A percentile compares a stretch with the other conserved stretches of the same genome.
phyloP scores from a whole-genome alignment of 495 filamentous ascomycete genomes.

The Tetracladium setigerum region DNA sequence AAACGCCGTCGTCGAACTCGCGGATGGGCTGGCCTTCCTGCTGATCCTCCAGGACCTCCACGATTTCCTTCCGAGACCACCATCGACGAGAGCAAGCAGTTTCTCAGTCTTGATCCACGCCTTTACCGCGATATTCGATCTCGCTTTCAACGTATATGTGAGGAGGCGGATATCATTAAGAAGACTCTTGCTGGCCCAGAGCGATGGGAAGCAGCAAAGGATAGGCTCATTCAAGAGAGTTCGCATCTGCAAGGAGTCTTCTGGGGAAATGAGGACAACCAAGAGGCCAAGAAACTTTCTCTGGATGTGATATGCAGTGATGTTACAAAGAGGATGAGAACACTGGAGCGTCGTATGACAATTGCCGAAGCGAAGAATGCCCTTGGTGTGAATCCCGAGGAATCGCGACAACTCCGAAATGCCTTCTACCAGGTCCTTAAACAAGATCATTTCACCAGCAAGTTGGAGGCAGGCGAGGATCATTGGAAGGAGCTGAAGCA shows the following conservation, averaged over 20 bases:
- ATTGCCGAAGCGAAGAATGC: slow-evolving; percentile 67
- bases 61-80: slow-evolving; percentile 78
- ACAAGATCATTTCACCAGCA: slow-evolving; percentile 64
- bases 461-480: slow-evolving; percentile 60
- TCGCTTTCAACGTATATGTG: slow-evolving; percentile 63
- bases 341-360: slow-evolving; percentile 51
- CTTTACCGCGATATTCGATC: slow-evolving; percentile 56
- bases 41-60: slow-evolving; percentile 67
- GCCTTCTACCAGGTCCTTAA: slow-evolving; percentile 61
- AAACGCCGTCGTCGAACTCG: slow-evolving; percentile 68
- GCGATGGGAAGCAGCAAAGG: slow-evolving; percentile 65
- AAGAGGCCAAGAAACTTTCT: slow-evolving; percentile 50
- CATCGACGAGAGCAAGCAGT: slow-evolving; percentile 68
- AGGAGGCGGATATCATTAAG: slow-evolving; percentile 56
- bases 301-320: slow-evolving; percentile 76
- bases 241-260: slow-evolving; percentile 62
- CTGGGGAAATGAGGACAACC: slow-evolving; percentile 38
- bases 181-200: slow-evolving; percentile 68
- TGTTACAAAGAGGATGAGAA: slow-evolving; percentile 73
- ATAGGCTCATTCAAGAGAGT: slow-evolving; percentile 57
- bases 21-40: slow-evolving; percentile 62
- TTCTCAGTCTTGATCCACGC: slow-evolving; percentile 53
- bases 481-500: slow-evolving; percentile 65
- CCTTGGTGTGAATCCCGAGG: slow-evolving; percentile 63
- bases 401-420: slow-evolving; percentile 57